Conservation (phyloP, 1,284 basidiomycete species). For the Xerocomus amazonicus region DNA sequence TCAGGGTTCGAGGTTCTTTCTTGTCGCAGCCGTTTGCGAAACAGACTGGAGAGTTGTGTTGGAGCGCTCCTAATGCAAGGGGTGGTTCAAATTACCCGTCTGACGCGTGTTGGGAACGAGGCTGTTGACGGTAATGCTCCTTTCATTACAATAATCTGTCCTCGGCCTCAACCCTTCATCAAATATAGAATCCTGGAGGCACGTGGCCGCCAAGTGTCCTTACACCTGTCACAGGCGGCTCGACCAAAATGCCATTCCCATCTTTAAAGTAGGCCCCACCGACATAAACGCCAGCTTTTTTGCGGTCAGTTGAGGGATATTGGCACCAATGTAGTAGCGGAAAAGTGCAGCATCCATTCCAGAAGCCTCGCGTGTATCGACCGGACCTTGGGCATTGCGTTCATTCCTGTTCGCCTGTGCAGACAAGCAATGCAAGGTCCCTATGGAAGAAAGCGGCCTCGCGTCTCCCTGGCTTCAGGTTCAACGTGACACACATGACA, state of each 20-base stretch:
- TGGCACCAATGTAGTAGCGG: not conserved
- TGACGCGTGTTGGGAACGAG: slow-evolving; percentile 30
- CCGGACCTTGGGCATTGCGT: slow-evolving; percentile 19
- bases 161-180: slow-evolving; percentile 23
- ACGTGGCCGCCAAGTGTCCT: slow-evolving; percentile 17
- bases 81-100: slow-evolving; percentile 19
- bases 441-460: slow-evolving; percentile 32
- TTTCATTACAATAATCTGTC: slow-evolving; percentile 22
- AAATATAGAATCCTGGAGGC: slow-evolving; percentile 10
- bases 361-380: slow-evolving; percentile 15
- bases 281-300: slow-evolving; percentile 1
- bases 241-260: slow-evolving; percentile 1
- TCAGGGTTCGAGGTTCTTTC: not conserved
- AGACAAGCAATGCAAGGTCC: slow-evolving; percentile 24
- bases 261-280: slow-evolving; percentile 2
- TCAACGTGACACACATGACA: slow-evolving; percentile 24
- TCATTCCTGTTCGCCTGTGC: slow-evolving; percentile 33
- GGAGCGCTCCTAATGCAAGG: slow-evolving; percentile 5
- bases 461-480: slow-evolving; percentile 30
- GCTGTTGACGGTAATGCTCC: slow-evolving; percentile 27
- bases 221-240: slow-evolving; percentile 5
- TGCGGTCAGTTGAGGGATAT: slow-evolving; percentile 6
- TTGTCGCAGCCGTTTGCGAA: not conserved
- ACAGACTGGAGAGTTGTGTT: not conserved
- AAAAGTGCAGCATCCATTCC: slow-evolving; percentile 9